Conservation (phyloP, 1,284 basidiomycete genomes). For the Phlebopus sp. region DNA sequence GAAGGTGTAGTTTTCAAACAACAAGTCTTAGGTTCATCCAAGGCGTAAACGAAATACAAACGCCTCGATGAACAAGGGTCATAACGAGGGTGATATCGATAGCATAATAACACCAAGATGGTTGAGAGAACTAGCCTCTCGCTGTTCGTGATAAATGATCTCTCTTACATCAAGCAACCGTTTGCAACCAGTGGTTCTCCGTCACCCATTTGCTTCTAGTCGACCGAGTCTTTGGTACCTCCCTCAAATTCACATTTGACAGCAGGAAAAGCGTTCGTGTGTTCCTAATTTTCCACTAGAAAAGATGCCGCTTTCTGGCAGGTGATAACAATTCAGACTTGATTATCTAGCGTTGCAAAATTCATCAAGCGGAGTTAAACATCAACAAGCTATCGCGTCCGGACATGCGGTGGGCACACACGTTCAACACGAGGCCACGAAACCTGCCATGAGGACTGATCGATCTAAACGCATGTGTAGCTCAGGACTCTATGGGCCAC, state of each 20-base stretch:
- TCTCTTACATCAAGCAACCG: too few relatives aligned
- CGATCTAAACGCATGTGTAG: constrained; percentile 1
- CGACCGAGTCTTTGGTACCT: not conserved
- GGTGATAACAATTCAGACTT: too few relatives aligned
- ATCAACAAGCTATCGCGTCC: too few relatives aligned
- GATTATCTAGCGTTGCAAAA: too few relatives aligned
- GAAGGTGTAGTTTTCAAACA: constrained; percentile 9
- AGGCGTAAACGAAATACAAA: too few relatives aligned
- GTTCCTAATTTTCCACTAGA: too few relatives aligned
- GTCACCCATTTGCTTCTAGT: not conserved
- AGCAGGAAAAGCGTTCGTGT: too few relatives aligned
- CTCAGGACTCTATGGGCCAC: too few relatives aligned
- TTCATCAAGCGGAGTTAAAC: too few relatives aligned
- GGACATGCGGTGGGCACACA: constrained; percentile 17
- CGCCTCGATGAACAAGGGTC: not conserved
- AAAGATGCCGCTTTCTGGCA: not conserved
- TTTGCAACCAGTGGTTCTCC: not conserved
- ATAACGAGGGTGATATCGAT: not conserved
- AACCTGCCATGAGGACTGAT: not conserved
- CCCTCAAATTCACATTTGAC: not conserved
- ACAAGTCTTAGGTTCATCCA: too few relatives aligned
- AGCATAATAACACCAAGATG: not conserved
- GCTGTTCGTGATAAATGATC: too few relatives aligned
- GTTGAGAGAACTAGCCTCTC: not conserved
- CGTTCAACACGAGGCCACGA: constrained; percentile 23